Evolutionary conservation across 768 basidiomycete genomes (phyloP).

Genomic region (Hortiboletus flavorubellus): DNA sequence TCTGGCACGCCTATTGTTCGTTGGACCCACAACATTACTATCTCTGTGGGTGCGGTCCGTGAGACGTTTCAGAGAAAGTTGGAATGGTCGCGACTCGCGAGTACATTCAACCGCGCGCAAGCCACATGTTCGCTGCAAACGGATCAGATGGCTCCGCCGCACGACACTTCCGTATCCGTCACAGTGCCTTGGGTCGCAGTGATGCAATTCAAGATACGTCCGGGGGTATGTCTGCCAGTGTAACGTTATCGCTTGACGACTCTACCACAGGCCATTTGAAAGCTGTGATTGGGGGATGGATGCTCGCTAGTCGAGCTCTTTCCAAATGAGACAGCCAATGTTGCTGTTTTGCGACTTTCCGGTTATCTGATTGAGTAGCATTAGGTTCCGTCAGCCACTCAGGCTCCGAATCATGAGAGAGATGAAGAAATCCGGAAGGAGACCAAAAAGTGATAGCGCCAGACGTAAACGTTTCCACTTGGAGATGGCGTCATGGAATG

Average conservation of each 20-base stretch:
- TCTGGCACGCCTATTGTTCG: not conserved
- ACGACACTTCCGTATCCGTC: not conserved
- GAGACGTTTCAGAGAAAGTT: not conserved
- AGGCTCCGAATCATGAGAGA: not conserved
- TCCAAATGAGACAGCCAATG: no score
- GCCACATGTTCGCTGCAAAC: not conserved
- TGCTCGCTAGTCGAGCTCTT: no score
- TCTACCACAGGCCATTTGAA: no score
- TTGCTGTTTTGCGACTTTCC: no score
- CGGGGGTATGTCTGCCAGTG: no score
- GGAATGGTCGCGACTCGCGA: not conserved
- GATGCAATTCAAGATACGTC: constrained; percentile 11
- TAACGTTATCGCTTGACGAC: no score
- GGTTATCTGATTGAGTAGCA: not conserved
- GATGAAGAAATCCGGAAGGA: not conserved
- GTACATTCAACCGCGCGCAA: not conserved
- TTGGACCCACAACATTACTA: constrained; percentile 18
- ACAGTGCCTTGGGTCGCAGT: not conserved
- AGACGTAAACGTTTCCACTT: constrained; percentile 18
- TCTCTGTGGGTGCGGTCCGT: not conserved
- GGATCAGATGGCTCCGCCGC: constrained; percentile 3
- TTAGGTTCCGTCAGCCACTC: constrained; percentile 6
- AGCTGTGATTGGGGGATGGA: no score
- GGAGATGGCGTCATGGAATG: not conserved
- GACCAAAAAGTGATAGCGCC: constrained; percentile 18